Evolutionary conservation across 495 filamentous ascomycete genomes (phyloP), one percentile per base, ranked within the genome.

Genomic region (Penicillium cataractarum): DNA sequence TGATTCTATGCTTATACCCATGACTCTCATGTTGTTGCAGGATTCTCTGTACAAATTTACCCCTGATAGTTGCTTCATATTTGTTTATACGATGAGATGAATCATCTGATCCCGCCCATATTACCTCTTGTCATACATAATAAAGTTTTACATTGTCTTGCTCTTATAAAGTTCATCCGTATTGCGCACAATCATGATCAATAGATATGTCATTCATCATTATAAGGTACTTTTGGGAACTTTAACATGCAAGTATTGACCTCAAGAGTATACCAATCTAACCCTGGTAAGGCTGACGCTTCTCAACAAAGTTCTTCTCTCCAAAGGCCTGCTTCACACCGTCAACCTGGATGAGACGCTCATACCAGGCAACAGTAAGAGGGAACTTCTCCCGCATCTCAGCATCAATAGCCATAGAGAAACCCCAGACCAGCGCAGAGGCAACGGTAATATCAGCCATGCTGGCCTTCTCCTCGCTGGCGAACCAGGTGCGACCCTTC

Each of bases 361-460:
- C 69, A 61, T 80, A 73, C 73, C 82, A 87, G 0, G 61, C 74
- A 32, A 83, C 68, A 2, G 77, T 60, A 26, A 64, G 69, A 10
- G 85, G 83, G 55, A 74, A 74, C 57, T 71, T 72, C 58, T 73
- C 70, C 48, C 82, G 72, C 76, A 82, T 79, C 73, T 86, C 83
- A 2, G 62, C 70, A 71, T 86, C 84, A 33, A 86, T 69, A 8
- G 79, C 48, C 61, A 78, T 69, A 31, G 74, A 70, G 57, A 80
- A 72, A 5, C 68, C 76, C 70, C 77, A 76, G 17, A 66, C 57
- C 56, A 87, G 54, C 1, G 71, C 27, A 10, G 76, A 63, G 3
- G 72, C 78, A 3, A 86, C 66, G 55, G 77, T 80, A 39, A 86
- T 69, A 73, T 88, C 85, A 27, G 84, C 86, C 62, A 87, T 55